A percentile compares a stretch with the other conserved stretches of the same genome.
Conservation (phyloP, 768 basidiomycete genomes). For the Candolleomyces aberdarensis region DNA sequence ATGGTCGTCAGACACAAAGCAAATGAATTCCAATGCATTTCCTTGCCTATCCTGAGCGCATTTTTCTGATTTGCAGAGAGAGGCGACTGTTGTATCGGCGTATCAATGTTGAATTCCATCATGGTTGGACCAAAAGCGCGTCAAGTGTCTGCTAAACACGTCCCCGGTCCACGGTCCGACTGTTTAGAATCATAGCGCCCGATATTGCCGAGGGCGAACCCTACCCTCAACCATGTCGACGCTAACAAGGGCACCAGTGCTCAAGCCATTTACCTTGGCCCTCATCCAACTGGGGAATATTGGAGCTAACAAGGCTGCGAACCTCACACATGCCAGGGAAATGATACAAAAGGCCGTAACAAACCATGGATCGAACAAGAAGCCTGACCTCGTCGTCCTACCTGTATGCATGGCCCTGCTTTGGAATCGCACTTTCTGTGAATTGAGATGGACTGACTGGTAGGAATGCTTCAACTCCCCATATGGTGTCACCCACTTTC, state of each 20-base stretch:
- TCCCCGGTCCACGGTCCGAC: no score
- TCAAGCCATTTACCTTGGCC: slow-evolving; percentile 81
- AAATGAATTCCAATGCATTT: not conserved
- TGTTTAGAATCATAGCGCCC: not conserved
- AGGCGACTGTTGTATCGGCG: not conserved
- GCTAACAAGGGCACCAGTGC: slow-evolving; percentile 14
- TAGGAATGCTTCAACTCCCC: slow-evolving; percentile 91
- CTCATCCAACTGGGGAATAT: slow-evolving; percentile 86
- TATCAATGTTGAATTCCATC: not conserved
- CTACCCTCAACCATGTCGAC: slow-evolving; percentile 3
- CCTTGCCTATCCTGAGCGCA: not conserved
- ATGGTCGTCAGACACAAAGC: not conserved
- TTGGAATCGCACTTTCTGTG: not conserved
- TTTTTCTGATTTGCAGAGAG: not conserved
- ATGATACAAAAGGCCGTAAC: slow-evolving; percentile 72
- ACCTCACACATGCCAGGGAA: slow-evolving; percentile 78
- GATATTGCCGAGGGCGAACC: no score
- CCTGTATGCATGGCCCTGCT: slow-evolving; percentile 49
- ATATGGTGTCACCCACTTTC: slow-evolving; percentile 78
- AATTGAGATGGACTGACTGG: not conserved
- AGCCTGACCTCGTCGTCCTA: slow-evolving; percentile 79
- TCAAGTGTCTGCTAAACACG: no score
- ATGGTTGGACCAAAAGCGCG: not conserved
- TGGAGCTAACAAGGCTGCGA: slow-evolving; percentile 67
- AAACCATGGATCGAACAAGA: slow-evolving; percentile 41